These are phyloP conservation scores for Flueggea neowawraea DNA, from an alignment of 441 rosid species.

Conservation along the genomic window DNA sequence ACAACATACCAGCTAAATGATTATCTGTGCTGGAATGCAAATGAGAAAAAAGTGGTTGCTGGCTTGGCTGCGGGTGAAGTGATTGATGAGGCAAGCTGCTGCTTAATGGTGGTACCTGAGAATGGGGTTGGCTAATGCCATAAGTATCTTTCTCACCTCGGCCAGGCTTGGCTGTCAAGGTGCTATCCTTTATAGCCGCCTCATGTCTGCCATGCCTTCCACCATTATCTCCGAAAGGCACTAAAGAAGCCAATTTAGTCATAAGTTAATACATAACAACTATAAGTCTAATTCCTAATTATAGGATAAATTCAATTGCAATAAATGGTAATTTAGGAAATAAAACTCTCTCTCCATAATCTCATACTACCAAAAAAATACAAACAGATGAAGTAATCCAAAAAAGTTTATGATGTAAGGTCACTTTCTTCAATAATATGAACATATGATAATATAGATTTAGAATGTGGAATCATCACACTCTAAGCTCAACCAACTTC, in stretches of 20 bases:
- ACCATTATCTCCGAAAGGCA: not conserved
- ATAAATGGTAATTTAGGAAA: not conserved
- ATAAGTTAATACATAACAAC: not conserved
- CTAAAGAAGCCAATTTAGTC: not conserved
- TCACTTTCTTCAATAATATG: not conserved
- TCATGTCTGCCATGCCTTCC: conserved; percentile 6
- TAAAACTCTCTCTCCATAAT: no score
- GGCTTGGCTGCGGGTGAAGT: conserved; percentile 14
- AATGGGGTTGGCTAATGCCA: not conserved
- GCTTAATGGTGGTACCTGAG: conserved; percentile 6
- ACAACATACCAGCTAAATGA: conserved; percentile 9
- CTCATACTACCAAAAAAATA: not conserved
- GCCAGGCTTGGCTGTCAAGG: not conserved
- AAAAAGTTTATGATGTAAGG: not conserved
- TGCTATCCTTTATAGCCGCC: conserved; percentile 1
- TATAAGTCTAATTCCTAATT: not conserved
- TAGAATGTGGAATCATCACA: no score
- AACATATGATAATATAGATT: no score
- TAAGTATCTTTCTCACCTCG: not conserved
- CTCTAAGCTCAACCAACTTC: not conserved
- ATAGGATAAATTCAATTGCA: not conserved
- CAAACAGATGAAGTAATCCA: not conserved
- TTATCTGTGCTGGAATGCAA: conserved; percentile 3
- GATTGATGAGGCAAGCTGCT: conserved; percentile 11
- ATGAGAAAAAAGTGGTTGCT: conserved; percentile 12